Percentiles rank a stretch among this genome's conserved stretches.
These are phyloP conservation scores for Venustampulla echinocandica DNA, from an alignment of 495 filamentous ascomycete genomes.

Conservation along the genomic window DNA sequence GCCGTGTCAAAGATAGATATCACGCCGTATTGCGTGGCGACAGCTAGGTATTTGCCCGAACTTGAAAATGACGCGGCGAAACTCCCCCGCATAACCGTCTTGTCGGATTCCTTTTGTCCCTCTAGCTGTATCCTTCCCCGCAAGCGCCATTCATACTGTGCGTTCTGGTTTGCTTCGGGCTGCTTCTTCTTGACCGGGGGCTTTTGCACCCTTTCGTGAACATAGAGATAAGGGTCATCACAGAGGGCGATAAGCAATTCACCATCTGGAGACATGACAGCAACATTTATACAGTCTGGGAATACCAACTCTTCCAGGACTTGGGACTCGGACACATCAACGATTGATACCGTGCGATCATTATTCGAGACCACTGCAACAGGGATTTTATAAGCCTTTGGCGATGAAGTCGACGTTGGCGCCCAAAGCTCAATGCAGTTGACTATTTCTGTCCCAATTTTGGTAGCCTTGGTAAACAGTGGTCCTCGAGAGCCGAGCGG, in stretches of 20 bases:
- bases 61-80: slow-evolving; percentile 47
- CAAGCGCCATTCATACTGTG: slow-evolving; percentile 30
- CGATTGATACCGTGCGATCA: slow-evolving; percentile 74
- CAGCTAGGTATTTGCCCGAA: slow-evolving; percentile 42
- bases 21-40: slow-evolving; percentile 49
- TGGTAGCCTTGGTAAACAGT: slow-evolving; percentile 4
- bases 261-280: slow-evolving; percentile 84
- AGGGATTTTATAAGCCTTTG: slow-evolving; percentile 31
- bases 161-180: slow-evolving; percentile 3
- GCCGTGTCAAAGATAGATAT: slow-evolving; percentile 43
- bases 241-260: slow-evolving; percentile 72
- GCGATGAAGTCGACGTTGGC: slow-evolving; percentile 23
- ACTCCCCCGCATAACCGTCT: slow-evolving; percentile 41
- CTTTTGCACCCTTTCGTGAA: slow-evolving; percentile 50
- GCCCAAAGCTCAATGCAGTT: slow-evolving; percentile 51
- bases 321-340: slow-evolving; percentile 45
- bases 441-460: slow-evolving; percentile 37
- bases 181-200: not conserved
- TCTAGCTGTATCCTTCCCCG: slow-evolving; percentile 38
- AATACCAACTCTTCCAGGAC: slow-evolving; percentile 60
- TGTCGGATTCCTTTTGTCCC: slow-evolving; percentile 38
- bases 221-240: slow-evolving; percentile 74
- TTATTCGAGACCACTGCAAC: slow-evolving; percentile 62
- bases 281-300: slow-evolving; percentile 80
- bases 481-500: slow-evolving; percentile 12